These are phyloP conservation scores for Hibiscus tridactylites DNA, from an alignment of 345 rosid genomes.

Conservation along the genomic window DNA sequence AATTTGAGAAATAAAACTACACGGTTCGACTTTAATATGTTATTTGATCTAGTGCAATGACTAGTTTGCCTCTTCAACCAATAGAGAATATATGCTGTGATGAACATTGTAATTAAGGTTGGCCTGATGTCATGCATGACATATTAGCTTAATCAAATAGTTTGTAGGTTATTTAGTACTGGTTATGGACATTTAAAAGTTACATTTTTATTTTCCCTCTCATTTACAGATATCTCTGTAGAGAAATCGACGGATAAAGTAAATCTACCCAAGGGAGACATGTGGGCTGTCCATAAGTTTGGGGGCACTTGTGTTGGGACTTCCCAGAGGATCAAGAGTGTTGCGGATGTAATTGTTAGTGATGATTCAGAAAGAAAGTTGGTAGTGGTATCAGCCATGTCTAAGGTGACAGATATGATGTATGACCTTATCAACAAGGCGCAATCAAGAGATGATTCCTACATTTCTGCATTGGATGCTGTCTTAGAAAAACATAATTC, in stretches of 20 bases:
- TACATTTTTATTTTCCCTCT: background rate
- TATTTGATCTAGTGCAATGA: background rate
- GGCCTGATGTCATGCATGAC: background rate
- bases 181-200: background rate
- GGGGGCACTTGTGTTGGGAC: slow-evolving; percentile 98
- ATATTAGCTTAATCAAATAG: background rate
- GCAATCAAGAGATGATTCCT: slow-evolving; percentile 77
- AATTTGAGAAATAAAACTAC: background rate
- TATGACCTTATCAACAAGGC: slow-evolving; percentile 84
- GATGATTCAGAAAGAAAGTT: slow-evolving; percentile 73
- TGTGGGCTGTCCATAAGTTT: slow-evolving; percentile 94
- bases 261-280: slow-evolving; percentile 53
- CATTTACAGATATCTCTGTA: slow-evolving; percentile 41
- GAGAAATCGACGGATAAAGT: slow-evolving; percentile 38
- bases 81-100: background rate
- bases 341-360: slow-evolving; percentile 53
- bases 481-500: slow-evolving; percentile 70
- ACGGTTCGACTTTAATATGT: background rate
- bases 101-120: background rate
- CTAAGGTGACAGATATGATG: slow-evolving; percentile 99
- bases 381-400: slow-evolving; percentile 92
- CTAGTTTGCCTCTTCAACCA: background rate
- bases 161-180: background rate
- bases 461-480: slow-evolving; percentile 63
- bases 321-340: slow-evolving; percentile 78